Evolutionary conservation across 2,329 filamentous ascomycete genomes (phyloP).

Genomic region (Ascochyta rabiei): DNA sequence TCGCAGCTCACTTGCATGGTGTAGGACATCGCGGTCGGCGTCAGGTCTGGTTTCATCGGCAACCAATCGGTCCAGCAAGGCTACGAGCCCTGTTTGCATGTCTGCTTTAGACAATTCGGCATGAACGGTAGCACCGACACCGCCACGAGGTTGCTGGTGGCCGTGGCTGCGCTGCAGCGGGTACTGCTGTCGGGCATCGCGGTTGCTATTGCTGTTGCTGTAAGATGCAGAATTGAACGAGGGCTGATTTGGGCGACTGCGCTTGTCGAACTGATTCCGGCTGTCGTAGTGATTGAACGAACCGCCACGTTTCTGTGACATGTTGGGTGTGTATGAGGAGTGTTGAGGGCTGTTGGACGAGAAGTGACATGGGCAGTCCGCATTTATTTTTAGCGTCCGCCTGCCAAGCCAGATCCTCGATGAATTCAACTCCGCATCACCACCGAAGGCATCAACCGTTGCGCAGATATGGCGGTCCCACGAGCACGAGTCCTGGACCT

Average conservation of each 20-base stretch:
- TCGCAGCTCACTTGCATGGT: constrained; percentile 38
- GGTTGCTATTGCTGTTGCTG: constrained; percentile 1
- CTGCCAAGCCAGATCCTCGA: constrained; percentile 22
- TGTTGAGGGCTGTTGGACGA: neutral
- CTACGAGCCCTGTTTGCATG: constrained; percentile 38
- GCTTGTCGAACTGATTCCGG: constrained; percentile 25
- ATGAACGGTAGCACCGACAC: neutral
- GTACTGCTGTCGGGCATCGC: constrained; percentile 4
- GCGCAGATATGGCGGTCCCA: constrained; percentile 56
- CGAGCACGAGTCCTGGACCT: constrained; percentile 67
- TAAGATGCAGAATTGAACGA: constrained; percentile 8
- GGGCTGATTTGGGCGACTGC: constrained; percentile 6
- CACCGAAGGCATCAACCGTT: constrained; percentile 9
- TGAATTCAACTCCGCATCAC: constrained; percentile 21
- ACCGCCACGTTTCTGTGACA: constrained; percentile 32
- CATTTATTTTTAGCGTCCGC: constrained; percentile 20
- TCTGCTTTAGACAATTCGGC: constrained; percentile 29
- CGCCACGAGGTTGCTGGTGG: constrained; percentile 4
- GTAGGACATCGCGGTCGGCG: constrained; percentile 35
- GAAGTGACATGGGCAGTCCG: constrained; percentile 12
- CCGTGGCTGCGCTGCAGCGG: constrained; percentile 13
- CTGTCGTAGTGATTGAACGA: constrained; percentile 29
- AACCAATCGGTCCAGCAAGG: constrained; percentile 39
- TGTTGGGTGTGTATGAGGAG: constrained; percentile 1
- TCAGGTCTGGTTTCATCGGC: constrained; percentile 32